phyloP scores from a whole-genome alignment of 768 basidiomycete genomes.

The Tylopilus intermedius region DNA sequence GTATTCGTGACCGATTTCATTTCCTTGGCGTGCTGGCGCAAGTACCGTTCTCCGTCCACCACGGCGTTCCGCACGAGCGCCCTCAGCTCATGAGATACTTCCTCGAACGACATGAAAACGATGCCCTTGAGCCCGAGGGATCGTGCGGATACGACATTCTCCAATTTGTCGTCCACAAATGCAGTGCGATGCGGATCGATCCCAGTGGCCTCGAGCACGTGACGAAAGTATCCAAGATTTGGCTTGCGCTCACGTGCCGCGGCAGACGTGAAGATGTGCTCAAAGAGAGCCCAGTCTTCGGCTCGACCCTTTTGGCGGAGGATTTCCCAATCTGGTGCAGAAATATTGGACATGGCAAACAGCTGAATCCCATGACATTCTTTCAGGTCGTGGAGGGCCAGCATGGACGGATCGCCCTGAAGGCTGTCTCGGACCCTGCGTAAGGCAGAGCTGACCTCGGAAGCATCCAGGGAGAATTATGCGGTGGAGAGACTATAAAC shows the following conservation, averaged over 20 bases:
- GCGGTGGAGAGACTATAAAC: slow-evolving; percentile 2
- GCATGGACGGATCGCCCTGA: slow-evolving; percentile 11
- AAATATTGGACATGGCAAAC: slow-evolving; percentile 24
- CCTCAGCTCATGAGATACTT: slow-evolving; percentile 14
- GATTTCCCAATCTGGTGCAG: slow-evolving; percentile 18
- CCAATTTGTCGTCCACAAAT: slow-evolving; percentile 23
- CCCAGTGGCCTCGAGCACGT: slow-evolving; percentile 14
- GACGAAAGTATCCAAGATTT: slow-evolving; percentile 17
- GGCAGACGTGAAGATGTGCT: slow-evolving; percentile 19
- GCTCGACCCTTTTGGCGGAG: slow-evolving; percentile 11
- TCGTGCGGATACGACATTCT: slow-evolving; percentile 17
- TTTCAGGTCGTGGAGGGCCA: slow-evolving; percentile 14
- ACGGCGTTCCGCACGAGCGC: slow-evolving; percentile 14
- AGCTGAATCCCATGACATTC: not conserved
- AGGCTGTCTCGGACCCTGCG: slow-evolving; percentile 6
- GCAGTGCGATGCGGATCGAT: slow-evolving; percentile 17
- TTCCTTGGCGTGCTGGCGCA: slow-evolving; percentile 9
- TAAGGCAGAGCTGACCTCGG: slow-evolving; percentile 10
- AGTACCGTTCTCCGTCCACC: slow-evolving; percentile 12
- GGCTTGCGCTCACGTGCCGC: slow-evolving; percentile 16
- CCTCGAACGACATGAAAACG: slow-evolving; percentile 15
- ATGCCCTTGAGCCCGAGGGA: slow-evolving; percentile 21
- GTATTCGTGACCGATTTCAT: slow-evolving; percentile 17
- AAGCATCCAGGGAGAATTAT: slow-evolving; percentile 16
- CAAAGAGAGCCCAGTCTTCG: slow-evolving; percentile 20